A percentile compares a stretch with the other conserved stretches of the same genome.
These are phyloP conservation scores for Trichoderma oligosporum DNA, from an alignment of 2,329 filamentous ascomycete genomes.

Conservation along the genomic window DNA sequence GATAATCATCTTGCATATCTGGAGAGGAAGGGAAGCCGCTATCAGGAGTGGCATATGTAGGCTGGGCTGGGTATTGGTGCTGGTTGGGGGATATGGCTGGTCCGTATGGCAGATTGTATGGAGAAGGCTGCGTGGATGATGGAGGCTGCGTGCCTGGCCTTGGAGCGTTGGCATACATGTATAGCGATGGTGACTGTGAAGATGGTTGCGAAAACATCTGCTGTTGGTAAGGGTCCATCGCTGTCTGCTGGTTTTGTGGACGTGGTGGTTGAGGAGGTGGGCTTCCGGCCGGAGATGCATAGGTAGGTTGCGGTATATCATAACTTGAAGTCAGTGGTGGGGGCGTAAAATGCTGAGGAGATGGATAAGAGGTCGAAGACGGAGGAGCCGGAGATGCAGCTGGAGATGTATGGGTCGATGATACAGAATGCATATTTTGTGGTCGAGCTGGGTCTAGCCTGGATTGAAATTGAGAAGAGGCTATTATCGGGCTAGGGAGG, in stretches of 20 bases:
- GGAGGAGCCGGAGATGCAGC: neutral
- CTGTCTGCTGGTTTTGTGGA: conserved; percentile 17
- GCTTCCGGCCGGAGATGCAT: conserved; percentile 7
- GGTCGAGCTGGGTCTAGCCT: neutral
- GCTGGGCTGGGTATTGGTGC: conserved; percentile 19
- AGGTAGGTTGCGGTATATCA: conserved; percentile 18
- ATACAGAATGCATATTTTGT: neutral
- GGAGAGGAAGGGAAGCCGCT: neutral
- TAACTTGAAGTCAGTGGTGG: conserved; percentile 10
- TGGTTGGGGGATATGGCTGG: conserved; percentile 10
- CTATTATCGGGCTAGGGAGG: neutral
- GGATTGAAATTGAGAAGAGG: neutral
- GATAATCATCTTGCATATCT: neutral
- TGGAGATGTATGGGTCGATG: neutral
- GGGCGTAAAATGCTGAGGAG: conserved; percentile 9
- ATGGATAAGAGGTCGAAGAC: neutral
- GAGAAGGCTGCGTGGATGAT: conserved; percentile 3
- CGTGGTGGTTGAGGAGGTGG: conserved; percentile 19
- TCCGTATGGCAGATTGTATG: conserved; percentile 12
- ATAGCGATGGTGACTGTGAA: conserved; percentile 18
- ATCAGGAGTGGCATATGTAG: conserved; percentile 10
- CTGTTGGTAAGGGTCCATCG: neutral
- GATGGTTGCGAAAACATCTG: neutral
- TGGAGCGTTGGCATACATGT: neutral
- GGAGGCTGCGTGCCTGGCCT: conserved; percentile 18